Conservation (phyloP, 148 eudicot genomes). For the Camellia sinensis region DNA sequence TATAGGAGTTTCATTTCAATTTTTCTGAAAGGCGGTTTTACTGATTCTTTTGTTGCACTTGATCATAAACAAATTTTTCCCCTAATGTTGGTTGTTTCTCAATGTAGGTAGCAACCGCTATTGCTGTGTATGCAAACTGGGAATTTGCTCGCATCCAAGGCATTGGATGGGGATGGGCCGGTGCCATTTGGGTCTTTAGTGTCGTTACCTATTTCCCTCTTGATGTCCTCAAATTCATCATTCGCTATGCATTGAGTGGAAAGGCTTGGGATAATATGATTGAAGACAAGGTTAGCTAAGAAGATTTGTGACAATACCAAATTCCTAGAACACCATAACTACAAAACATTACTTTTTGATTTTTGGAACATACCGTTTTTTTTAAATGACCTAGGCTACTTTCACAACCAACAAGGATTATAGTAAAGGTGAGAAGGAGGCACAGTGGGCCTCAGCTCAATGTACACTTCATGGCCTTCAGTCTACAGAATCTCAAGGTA, state of each 20-base stretch:
- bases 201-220: constrained; percentile 32
- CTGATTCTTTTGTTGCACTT: background rate
- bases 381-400: constrained; percentile 26
- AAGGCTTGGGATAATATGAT: constrained; percentile 36
- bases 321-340: background rate
- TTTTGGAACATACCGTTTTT: background rate
- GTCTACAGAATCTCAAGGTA: constrained; percentile 11
- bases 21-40: background rate
- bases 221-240: constrained; percentile 33
- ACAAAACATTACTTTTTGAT: background rate
- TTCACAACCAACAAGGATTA: constrained; percentile 53
- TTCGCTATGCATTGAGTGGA: constrained; percentile 27
- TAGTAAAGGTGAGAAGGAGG: constrained; percentile 55
- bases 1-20: background rate
- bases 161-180: constrained; percentile 48
- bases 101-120: constrained; percentile 31
- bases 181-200: constrained; percentile 37
- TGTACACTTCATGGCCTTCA: constrained; percentile 55
- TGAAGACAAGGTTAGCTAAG: constrained; percentile 23
- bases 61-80: background rate
- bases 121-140: constrained; percentile 43
- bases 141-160: constrained; percentile 32
- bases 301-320: background rate
- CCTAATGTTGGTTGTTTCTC: background rate
- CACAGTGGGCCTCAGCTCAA: constrained; percentile 49